Evolutionary conservation across 352 stramenopile species (phyloP).

Genomic region (Phytophthora pinifolia): DNA sequence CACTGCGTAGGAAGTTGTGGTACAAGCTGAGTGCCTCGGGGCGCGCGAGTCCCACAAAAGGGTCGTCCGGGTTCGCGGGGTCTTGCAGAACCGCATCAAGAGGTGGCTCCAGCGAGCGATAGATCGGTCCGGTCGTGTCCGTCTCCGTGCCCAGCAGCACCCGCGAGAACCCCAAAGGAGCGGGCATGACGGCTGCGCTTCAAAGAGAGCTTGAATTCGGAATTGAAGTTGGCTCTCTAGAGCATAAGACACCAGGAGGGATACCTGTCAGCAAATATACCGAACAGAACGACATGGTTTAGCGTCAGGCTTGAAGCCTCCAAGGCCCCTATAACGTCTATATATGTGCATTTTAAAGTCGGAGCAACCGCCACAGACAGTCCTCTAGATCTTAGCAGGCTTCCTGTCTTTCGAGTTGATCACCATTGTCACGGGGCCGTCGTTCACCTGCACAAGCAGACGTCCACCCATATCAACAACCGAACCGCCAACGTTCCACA

Average conservation of each 20-base stretch:
- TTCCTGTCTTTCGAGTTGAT: slow-evolving; percentile 84
- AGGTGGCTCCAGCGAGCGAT: slow-evolving; percentile 37
- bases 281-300: background rate
- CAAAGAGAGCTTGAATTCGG: slow-evolving; percentile 4
- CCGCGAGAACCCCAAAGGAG: slow-evolving; percentile 44
- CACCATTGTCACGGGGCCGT: slow-evolving; percentile 81
- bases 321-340: slow-evolving; percentile 3
- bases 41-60: slow-evolving; percentile 42
- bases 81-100: slow-evolving; percentile 35
- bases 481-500: too few relatives aligned
- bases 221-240: background rate
- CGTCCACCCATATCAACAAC: background rate
- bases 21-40: slow-evolving; percentile 44
- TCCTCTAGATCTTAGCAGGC: slow-evolving; percentile 40
- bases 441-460: slow-evolving; percentile 57
- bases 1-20: slow-evolving; percentile 47
- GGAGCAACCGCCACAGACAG: background rate
- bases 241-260: background rate
- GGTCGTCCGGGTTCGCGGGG: slow-evolving; percentile 32
- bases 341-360: slow-evolving; percentile 15
- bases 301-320: background rate
- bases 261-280: too few relatives aligned
- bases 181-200: slow-evolving; percentile 25
- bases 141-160: slow-evolving; percentile 48
- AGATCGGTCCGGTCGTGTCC: slow-evolving; percentile 39